These are phyloP conservation scores for Silene uniflora DNA, from an alignment of 148 eudicot genomes.

Conservation along the genomic window DNA sequence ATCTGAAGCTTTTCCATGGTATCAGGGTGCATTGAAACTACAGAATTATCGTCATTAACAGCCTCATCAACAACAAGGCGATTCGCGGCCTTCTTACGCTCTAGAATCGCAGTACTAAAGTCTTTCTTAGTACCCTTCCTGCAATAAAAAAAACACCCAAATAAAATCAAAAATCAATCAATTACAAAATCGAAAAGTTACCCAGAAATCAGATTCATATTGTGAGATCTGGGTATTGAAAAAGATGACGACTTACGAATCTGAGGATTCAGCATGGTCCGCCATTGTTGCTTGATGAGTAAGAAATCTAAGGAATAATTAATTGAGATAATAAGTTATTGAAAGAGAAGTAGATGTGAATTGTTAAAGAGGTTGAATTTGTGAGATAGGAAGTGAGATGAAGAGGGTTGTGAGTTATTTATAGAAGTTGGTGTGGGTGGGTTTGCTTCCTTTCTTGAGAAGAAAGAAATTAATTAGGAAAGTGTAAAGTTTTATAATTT, in stretches of 20 bases:
- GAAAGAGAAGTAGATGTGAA: background rate
- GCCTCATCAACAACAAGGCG: conserved; percentile 80
- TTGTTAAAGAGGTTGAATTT: background rate
- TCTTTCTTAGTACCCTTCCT: conserved; percentile 75
- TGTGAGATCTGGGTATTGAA: conserved; percentile 13
- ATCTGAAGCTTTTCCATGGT: conserved; percentile 89
- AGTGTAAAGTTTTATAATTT: no score
- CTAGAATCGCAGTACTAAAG: conserved; percentile 75
- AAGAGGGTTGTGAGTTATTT: conserved; percentile 7
- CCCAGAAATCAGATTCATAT: background rate
- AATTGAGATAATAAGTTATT: background rate
- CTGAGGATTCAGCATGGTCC: conserved; percentile 69
- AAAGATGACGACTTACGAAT: conserved; percentile 40
- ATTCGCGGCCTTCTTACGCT: conserved; percentile 72
- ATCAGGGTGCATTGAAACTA: conserved; percentile 67
- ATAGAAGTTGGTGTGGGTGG: background rate
- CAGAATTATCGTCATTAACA: conserved; percentile 73
- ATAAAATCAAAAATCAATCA: conserved; percentile 12
- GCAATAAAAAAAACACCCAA: conserved; percentile 6
- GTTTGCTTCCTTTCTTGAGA: conserved; percentile 18
- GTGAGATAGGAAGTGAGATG: background rate
- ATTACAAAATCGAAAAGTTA: background rate
- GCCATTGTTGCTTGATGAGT: conserved; percentile 31
- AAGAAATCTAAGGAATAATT: background rate
- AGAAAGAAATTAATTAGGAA: background rate